Evolutionary conservation across 139 green algal species (phyloP), one percentile per base, ranked within the genome.

Genomic region (Ettlia oleoabundans): DNA sequence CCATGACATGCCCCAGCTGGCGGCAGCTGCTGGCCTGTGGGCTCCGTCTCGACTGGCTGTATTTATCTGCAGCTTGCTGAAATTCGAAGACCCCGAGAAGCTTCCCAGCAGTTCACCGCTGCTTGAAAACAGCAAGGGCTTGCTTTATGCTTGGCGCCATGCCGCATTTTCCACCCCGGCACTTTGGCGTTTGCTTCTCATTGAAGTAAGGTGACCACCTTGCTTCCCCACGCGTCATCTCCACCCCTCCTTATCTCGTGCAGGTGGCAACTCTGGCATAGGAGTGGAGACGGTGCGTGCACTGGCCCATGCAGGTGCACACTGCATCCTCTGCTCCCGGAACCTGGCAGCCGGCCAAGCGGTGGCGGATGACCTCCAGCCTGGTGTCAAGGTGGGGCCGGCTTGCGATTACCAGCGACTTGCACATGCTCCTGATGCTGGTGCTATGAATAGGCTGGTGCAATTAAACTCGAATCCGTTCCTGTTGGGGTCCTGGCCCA

Each of bases 241-340:
- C n/a, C n/a, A 67, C 24, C 10, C 28, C 61, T 21, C 21, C 47
- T 22, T 0, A 13, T 28, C 32, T 4, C 28, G 2, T 64, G 47
- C 71, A 78, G 71, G 71, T 33, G 71, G 43, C 47, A 78, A 78
- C 71, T 37, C 21, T 13, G 71, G 71, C 47, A 78, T 78, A 19
- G 71, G 71, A 1, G 71, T 78, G 71, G 82, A 86, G 63, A 86
- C 82, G 33, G 82, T 84, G n/a, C 51, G 74, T 3, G 82, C 71
- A 24, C 43, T 86, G 42, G 74, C 74, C 1, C 63, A 61, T 41
- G 82, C 82, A 24, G 82, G 82, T 52, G 72, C 68, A 5, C 35
- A 76, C 52, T 55, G 75, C 15, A 52, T 83, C 26, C 62, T 86
- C n/a, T 84, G 74, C 40, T 61, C 26, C 1, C 82, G 82, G 30